Conservation (phyloP, 345 rosid species). For the Draba incana region DNA sequence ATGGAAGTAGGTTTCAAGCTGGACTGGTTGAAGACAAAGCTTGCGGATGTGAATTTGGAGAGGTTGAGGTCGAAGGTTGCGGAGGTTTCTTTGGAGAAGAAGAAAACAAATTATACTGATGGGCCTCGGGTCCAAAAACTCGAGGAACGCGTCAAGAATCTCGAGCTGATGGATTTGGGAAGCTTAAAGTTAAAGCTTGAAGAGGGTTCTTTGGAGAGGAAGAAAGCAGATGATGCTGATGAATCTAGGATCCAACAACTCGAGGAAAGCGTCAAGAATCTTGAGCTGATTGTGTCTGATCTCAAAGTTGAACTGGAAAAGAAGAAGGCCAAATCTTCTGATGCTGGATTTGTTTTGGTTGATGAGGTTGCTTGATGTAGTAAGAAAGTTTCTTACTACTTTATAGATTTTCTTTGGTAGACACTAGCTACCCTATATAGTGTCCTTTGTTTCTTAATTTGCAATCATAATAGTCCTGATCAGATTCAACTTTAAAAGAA, state of each 20-base stretch:
- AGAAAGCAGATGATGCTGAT: slow-evolving; percentile 2
- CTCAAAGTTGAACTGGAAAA: background rate
- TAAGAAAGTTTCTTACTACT: too few relatives aligned
- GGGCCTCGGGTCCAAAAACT: background rate
- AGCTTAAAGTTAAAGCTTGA: background rate
- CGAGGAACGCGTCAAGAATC: slow-evolving; percentile 4
- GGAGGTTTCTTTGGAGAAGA: slow-evolving; percentile 2
- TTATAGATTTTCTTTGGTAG: too few relatives aligned
- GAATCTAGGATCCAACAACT: background rate
- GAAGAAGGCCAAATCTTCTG: background rate
- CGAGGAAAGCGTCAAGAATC: background rate
- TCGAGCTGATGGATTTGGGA: slow-evolving; percentile 21
- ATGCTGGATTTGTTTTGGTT: too few relatives aligned
- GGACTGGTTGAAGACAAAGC: slow-evolving; percentile 24
- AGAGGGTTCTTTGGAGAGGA: background rate
- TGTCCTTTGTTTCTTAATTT: too few relatives aligned
- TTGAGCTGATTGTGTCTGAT: background rate
- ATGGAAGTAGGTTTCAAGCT: slow-evolving; percentile 12
- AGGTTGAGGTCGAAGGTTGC: slow-evolving; percentile 20
- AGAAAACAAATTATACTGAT: background rate
- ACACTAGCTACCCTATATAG: too few relatives aligned
- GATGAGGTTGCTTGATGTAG: too few relatives aligned
- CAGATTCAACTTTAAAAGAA: too few relatives aligned
- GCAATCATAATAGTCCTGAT: too few relatives aligned
- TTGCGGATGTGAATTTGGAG: background rate